phyloP scores from a whole-genome alignment of 495 filamentous ascomycete genomes.

The Parathielavia appendiculata region DNA sequence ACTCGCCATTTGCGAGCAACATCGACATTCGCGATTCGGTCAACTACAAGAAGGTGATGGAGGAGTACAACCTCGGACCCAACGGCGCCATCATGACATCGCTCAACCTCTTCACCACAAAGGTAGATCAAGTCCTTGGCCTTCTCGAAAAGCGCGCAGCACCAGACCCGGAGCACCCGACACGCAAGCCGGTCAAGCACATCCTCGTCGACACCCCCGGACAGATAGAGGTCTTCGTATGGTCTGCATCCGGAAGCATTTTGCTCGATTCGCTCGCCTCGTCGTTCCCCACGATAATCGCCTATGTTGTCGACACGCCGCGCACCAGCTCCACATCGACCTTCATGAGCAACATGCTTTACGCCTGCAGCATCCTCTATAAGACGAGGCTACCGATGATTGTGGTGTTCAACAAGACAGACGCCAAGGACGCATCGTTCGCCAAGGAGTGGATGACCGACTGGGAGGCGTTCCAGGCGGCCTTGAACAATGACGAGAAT shows the following conservation, averaged over 20 bases:
- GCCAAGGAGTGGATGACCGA: slow-evolving; percentile 99
- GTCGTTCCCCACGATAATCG: slow-evolving; percentile 90
- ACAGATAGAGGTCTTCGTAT: slow-evolving; percentile 98
- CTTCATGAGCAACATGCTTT: slow-evolving; percentile 99
- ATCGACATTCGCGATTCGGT: slow-evolving; percentile 98
- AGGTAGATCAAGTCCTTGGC: slow-evolving; percentile 87
- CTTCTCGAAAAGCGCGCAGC: slow-evolving; percentile 82
- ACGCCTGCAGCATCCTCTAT: slow-evolving; percentile 96
- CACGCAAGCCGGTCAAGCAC: slow-evolving; percentile 63
- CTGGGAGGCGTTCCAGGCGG: slow-evolving; percentile 90
- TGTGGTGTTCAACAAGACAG: slow-evolving; percentile 96
- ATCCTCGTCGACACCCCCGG: slow-evolving; percentile 94
- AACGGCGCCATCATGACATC: slow-evolving; percentile 98
- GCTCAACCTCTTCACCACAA: slow-evolving; percentile 93
- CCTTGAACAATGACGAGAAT: slow-evolving; percentile 73
- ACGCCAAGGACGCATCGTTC: slow-evolving; percentile 83
- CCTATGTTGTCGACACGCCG: slow-evolving; percentile 96
- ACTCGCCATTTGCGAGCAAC: slow-evolving; percentile 95
- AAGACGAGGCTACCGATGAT: slow-evolving; percentile 99
- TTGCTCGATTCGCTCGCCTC: slow-evolving; percentile 89
- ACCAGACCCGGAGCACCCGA: slow-evolving; percentile 56
- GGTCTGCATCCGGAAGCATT: slow-evolving; percentile 89
- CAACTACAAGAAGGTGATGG: slow-evolving; percentile 99
- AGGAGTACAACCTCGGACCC: slow-evolving; percentile 93
- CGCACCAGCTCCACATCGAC: slow-evolving; percentile 86